phyloP scores from a whole-genome alignment of 176 grass and related monocot species.

The Chrysopogon serrulatus region DNA sequence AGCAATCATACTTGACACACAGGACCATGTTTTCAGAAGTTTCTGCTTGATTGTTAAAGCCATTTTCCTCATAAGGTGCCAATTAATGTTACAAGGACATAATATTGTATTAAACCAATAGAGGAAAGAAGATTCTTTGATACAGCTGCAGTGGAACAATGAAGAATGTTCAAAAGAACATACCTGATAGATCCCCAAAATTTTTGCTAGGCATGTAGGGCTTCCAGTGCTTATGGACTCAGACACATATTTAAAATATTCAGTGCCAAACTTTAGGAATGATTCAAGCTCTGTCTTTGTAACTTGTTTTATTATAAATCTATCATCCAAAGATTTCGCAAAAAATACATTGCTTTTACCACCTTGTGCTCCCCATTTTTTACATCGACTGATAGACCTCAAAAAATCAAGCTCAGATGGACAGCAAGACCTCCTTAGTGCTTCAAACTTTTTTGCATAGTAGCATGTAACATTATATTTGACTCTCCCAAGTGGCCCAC shows the following conservation, averaged over 20 bases:
- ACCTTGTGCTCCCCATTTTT: constrained; percentile 96
- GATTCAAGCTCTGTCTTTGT: constrained; percentile 99
- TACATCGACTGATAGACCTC: constrained; percentile 88
- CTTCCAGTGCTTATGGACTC: constrained; percentile 88
- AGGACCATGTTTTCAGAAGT: neutral
- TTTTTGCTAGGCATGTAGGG: constrained; percentile 93
- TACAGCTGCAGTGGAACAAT: constrained; percentile 1
- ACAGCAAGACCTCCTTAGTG: constrained; percentile 86
- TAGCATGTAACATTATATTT: constrained; percentile 85
- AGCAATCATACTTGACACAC: neutral
- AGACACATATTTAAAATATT: constrained; percentile 93
- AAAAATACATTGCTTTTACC: constrained; percentile 99
- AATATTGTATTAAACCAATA: constrained; percentile 1
- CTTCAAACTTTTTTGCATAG: constrained; percentile 87
- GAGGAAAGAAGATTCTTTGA: constrained; percentile 13
- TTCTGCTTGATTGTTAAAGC: neutral
- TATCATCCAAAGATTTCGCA: constrained; percentile 97
- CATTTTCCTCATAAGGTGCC: neutral
- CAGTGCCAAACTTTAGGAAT: constrained; percentile 88
- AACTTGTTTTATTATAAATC: constrained; percentile 99
- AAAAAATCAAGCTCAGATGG: constrained; percentile 84
- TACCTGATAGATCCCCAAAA: constrained; percentile 99
- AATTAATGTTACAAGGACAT: neutral
- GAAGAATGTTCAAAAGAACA: constrained; percentile 3
- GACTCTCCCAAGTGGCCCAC: constrained; percentile 69